A percentile compares a stretch with the other conserved stretches of the same genome.
Evolutionary conservation across 345 rosid genomes (phyloP).

Genomic region (Salix brachista): DNA sequence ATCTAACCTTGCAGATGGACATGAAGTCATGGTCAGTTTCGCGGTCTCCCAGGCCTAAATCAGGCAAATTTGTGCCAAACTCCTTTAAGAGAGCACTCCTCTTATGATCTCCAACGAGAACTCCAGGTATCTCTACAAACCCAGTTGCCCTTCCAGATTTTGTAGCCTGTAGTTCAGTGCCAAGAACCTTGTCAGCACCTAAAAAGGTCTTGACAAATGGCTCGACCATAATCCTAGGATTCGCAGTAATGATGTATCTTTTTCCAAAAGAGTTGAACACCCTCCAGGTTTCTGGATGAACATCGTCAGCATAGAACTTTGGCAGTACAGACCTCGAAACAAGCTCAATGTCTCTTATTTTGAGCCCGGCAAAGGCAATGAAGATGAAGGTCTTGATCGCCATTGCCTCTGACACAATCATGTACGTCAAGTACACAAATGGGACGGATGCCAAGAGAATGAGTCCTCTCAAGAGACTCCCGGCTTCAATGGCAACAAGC

Average conservation of each 20-base stretch:
- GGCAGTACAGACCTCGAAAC: constrained; percentile 80
- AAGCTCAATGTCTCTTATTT: constrained; percentile 62
- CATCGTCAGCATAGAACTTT: constrained; percentile 79
- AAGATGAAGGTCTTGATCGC: constrained; percentile 65
- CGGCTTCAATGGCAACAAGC: constrained; percentile 88
- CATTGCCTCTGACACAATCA: constrained; percentile 57
- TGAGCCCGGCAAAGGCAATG: constrained; percentile 66
- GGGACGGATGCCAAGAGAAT: constrained; percentile 63
- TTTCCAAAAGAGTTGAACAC: constrained; percentile 77
- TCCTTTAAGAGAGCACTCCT: constrained; percentile 58
- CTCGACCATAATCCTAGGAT: constrained; percentile 81
- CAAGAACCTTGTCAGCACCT: constrained; percentile 79
- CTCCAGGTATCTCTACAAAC: constrained; percentile 59
- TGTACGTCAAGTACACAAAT: constrained; percentile 57
- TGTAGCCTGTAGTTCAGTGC: constrained; percentile 67
- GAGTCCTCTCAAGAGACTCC: constrained; percentile 62
- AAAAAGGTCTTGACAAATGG: constrained; percentile 65
- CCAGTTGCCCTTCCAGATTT: constrained; percentile 83
- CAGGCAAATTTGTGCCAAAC: constrained; percentile 58
- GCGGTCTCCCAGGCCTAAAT: constrained; percentile 78
- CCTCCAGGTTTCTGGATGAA: constrained; percentile 75
- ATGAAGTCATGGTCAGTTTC: constrained; percentile 74
- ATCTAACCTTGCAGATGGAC: constrained; percentile 81
- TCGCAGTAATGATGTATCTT: constrained; percentile 68
- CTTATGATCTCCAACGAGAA: constrained; percentile 59